Evolutionary conservation across 768 basidiomycete species (phyloP).

Genomic region (Heimioporus sp.): DNA sequence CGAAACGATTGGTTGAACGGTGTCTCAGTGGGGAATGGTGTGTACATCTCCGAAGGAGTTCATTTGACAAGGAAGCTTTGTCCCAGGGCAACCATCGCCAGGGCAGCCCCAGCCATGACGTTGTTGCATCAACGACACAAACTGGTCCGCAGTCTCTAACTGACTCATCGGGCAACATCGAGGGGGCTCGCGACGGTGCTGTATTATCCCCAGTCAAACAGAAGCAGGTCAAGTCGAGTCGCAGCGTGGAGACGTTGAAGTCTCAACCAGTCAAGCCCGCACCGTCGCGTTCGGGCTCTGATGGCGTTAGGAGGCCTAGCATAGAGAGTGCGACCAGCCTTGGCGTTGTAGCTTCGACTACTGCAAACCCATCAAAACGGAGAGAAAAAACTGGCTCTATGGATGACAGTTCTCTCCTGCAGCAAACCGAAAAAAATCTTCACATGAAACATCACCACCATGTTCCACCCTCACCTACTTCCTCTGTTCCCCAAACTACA

Average conservation of each 20-base stretch:
- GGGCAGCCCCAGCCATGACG: constrained; percentile 45
- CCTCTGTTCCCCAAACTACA: constrained; percentile 16
- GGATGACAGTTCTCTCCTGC: constrained; percentile 24
- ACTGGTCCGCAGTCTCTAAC: constrained; percentile 3
- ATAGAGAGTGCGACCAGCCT: constrained; percentile 34
- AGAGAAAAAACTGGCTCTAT: constrained; percentile 26
- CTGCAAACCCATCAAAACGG: constrained; percentile 13
- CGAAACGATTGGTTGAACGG: constrained; percentile 86
- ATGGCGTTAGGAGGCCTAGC: constrained; percentile 41
- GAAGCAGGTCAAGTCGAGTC: constrained; percentile 57
- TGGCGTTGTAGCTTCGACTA: constrained; percentile 27
- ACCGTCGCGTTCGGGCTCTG: constrained; percentile 33
- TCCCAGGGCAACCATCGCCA: constrained; percentile 31
- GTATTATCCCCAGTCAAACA: constrained; percentile 24
- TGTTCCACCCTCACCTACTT: constrained; percentile 15
- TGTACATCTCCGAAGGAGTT: constrained; percentile 55
- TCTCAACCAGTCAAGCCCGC: constrained; percentile 24
- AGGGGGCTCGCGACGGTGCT: constrained; percentile 22
- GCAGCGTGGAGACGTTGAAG: constrained; percentile 63
- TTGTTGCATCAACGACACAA: constrained; percentile 38
- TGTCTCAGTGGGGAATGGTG: constrained; percentile 90
- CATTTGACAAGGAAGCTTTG: constrained; percentile 26
- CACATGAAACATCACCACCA: constrained; percentile 17
- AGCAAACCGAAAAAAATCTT: constrained; percentile 14
- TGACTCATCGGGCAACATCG: constrained; percentile 2